Conservation (phyloP, 1,284 basidiomycete species). For the Anthracocystis walkeri region DNA sequence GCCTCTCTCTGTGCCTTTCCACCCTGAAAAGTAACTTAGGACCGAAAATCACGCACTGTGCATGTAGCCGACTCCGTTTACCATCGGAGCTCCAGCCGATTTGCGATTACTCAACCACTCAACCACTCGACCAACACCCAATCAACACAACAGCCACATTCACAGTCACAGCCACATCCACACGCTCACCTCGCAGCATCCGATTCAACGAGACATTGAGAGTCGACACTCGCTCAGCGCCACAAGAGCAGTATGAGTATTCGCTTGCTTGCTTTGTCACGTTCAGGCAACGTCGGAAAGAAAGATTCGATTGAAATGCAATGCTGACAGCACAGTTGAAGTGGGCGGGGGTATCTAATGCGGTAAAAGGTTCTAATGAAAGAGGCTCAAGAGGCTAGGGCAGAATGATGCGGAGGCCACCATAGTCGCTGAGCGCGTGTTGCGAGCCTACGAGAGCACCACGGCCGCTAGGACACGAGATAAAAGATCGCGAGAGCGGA, state of each 20-base stretch:
- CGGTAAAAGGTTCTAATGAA: background rate
- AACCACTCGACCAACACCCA: no score
- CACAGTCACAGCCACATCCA: background rate
- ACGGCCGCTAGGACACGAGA: slow-evolving; percentile 49
- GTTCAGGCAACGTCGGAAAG: no score
- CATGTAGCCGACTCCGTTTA: slow-evolving; percentile 1
- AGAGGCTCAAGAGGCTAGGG: slow-evolving; percentile 8
- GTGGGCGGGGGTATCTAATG: slow-evolving; percentile 10
- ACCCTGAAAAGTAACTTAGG: background rate
- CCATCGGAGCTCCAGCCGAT: slow-evolving; percentile 1
- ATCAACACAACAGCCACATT: background rate
- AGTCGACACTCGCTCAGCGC: no score
- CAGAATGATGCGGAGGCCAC: slow-evolving; percentile 49
- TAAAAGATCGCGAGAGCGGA: slow-evolving; percentile 42
- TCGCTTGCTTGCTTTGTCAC: no score
- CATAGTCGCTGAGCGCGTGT: slow-evolving; percentile 42
- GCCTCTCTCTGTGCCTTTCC: background rate
- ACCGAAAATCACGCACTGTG: slow-evolving; percentile 12
- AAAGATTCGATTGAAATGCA: background rate
- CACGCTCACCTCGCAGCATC: no score
- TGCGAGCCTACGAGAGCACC: slow-evolving; percentile 27
- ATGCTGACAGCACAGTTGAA: background rate
- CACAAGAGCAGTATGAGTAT: no score
- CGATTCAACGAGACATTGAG: no score
- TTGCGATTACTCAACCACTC: background rate